Percentiles rank a stretch among this genome's conserved stretches.
Conservation (phyloP, 2,329 filamentous ascomycete genomes). For the Dryadomyces quercivorus region DNA sequence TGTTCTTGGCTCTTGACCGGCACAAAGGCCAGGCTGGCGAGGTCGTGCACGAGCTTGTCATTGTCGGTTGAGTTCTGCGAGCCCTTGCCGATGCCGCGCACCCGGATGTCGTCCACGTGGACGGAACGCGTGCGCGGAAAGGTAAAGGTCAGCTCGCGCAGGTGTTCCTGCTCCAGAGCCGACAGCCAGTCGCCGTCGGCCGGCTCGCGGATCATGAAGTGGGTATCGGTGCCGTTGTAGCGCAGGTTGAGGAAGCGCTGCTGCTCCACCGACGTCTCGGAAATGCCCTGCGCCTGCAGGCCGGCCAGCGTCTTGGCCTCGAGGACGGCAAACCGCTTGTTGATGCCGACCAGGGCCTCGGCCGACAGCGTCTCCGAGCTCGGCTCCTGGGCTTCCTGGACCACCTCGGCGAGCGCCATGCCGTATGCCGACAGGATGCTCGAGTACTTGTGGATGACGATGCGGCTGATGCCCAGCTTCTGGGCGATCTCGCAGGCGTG, state of each 20-base stretch:
- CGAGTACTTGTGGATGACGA: slow-evolving; percentile 75
- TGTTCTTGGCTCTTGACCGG: background rate
- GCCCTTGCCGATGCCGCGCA: slow-evolving; percentile 60
- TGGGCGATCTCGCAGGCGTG: slow-evolving; percentile 81
- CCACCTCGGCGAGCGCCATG: slow-evolving; percentile 84
- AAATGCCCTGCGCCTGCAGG: slow-evolving; percentile 67
- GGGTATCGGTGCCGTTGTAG: slow-evolving; percentile 80
- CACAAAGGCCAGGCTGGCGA: background rate
- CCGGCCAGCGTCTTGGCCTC: slow-evolving; percentile 49
- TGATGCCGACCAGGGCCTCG: slow-evolving; percentile 36
- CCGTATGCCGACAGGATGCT: slow-evolving; percentile 83
- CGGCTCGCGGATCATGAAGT: slow-evolving; percentile 77
- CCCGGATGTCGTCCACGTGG: slow-evolving; percentile 80
- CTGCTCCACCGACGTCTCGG: slow-evolving; percentile 59
- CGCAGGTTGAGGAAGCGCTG: slow-evolving; percentile 91
- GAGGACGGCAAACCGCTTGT: slow-evolving; percentile 23
- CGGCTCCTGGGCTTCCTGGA: slow-evolving; percentile 78
- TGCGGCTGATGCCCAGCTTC: slow-evolving; percentile 71
- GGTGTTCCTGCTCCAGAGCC: slow-evolving; percentile 75
- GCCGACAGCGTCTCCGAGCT: slow-evolving; percentile 46
- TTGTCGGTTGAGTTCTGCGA: slow-evolving; percentile 63
- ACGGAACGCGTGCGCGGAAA: slow-evolving; percentile 64
- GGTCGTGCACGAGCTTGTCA: slow-evolving; percentile 47
- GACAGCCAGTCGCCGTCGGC: slow-evolving; percentile 58
- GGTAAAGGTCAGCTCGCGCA: slow-evolving; percentile 86